Evolutionary conservation across 106 monocot species (phyloP).

Genomic region (Chionographis japonica): DNA sequence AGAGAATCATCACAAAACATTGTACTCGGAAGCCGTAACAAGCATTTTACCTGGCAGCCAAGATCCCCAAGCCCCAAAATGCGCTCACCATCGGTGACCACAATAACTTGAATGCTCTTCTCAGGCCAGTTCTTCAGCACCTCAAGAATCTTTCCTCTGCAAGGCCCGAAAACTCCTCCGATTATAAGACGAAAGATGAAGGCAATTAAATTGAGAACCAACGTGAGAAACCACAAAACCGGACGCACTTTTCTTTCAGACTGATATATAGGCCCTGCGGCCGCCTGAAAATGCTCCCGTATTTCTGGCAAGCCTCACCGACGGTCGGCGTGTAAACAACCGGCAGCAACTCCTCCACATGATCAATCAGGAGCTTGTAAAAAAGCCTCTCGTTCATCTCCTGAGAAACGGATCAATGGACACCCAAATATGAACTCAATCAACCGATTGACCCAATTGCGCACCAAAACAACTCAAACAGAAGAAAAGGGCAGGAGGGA

Average conservation of each 20-base stretch:
- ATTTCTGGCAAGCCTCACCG: slow-evolving; percentile 52
- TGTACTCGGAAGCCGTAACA: neutral
- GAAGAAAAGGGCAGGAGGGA: neutral
- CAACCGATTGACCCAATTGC: too few relatives aligned
- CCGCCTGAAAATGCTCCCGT: slow-evolving; percentile 36
- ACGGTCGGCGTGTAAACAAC: slow-evolving; percentile 48
- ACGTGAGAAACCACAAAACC: neutral
- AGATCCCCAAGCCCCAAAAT: slow-evolving; percentile 98
- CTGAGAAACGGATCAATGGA: slow-evolving; percentile 7
- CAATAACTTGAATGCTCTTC: slow-evolving; percentile 90
- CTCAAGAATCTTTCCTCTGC: slow-evolving; percentile 84
- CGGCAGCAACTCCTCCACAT: slow-evolving; percentile 28
- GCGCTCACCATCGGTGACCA: slow-evolving; percentile 94
- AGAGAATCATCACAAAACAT: neutral
- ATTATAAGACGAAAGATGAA: neutral
- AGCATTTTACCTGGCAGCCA: slow-evolving; percentile 74
- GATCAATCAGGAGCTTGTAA: slow-evolving; percentile 39
- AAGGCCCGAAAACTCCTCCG: neutral
- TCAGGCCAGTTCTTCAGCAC: slow-evolving; percentile 94
- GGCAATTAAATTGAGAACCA: neutral
- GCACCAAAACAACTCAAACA: neutral
- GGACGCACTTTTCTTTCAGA: slow-evolving; percentile 31
- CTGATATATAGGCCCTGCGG: slow-evolving; percentile 47
- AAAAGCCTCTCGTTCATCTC: slow-evolving; percentile 47
- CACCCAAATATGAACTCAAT: too few relatives aligned